Evolutionary conservation across 352 stramenopile species (phyloP).

Genomic region (Phytopythium delawarense): DNA sequence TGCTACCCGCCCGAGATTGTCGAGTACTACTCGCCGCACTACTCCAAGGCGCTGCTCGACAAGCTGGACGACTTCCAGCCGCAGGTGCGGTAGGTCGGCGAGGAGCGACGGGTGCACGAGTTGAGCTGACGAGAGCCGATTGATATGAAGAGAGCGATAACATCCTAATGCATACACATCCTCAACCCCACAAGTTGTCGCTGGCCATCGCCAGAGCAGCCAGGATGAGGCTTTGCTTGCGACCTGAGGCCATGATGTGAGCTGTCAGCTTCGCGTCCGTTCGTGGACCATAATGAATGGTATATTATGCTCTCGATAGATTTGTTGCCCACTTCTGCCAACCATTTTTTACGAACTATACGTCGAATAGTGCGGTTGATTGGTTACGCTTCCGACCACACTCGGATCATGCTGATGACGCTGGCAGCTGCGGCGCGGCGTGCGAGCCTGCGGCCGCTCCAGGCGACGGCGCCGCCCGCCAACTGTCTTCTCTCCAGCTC

Average conservation of each 20-base stretch:
- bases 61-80: constrained; percentile 95
- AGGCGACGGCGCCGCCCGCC: neutral
- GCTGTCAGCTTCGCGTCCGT: too few species aligned
- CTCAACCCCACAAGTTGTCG: neutral
- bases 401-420: neutral
- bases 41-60: constrained; percentile 94
- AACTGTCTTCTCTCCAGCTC: neutral
- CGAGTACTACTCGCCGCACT: constrained; percentile 96
- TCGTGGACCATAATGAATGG: neutral
- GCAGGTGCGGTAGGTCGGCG: constrained; percentile 59
- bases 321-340: too few species aligned
- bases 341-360: neutral
- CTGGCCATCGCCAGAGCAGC: too few species aligned
- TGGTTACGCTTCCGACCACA: neutral
- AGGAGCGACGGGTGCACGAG: neutral
- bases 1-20: constrained; percentile 96
- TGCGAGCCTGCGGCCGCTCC: neutral
- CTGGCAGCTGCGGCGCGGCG: neutral
- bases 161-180: neutral
- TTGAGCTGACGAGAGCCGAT: neutral
- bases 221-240: too few species aligned
- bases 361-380: neutral
- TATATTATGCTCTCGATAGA: too few species aligned
- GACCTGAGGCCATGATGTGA: neutral
- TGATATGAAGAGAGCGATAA: neutral